Evolutionary conservation across 139 green algal genomes (phyloP).

Genomic region (Closterium sp.): DNA sequence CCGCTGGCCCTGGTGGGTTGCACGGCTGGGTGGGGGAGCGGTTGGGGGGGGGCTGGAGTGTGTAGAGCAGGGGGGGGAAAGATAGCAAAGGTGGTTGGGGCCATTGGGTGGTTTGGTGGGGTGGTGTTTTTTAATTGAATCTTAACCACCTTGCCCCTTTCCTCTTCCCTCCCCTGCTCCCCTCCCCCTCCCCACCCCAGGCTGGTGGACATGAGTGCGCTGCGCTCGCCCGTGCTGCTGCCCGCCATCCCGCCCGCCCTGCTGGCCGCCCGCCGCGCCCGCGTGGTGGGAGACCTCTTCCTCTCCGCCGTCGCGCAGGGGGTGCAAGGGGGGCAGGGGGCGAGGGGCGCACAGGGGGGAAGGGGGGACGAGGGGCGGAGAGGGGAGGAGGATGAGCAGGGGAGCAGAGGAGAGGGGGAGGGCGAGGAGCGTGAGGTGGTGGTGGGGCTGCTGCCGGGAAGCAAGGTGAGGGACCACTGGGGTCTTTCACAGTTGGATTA

Average conservation of each 20-base stretch:
- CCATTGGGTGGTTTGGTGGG: no score
- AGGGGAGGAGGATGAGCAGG: background rate
- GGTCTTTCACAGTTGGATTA: no score
- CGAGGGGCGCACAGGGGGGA: background rate
- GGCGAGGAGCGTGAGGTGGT: background rate
- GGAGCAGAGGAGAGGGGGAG: background rate
- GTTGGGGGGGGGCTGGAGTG: background rate
- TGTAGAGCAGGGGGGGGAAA: no score
- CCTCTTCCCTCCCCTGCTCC: background rate
- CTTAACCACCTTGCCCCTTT: background rate
- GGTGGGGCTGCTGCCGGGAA: constrained; percentile 33
- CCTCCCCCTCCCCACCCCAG: background rate
- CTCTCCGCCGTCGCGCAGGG: constrained; percentile 18
- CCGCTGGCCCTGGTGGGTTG: background rate
- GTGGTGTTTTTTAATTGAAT: background rate
- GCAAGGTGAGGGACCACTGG: background rate
- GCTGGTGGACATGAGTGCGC: constrained; percentile 33
- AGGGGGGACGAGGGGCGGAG: background rate
- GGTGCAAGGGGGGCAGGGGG: background rate
- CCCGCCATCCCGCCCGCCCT: background rate
- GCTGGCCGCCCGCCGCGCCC: background rate
- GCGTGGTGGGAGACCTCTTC: constrained; percentile 43
- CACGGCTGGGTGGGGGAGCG: background rate
- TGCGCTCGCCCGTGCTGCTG: constrained; percentile 28
- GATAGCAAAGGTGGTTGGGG: no score